These are phyloP conservation scores for Elongisporangium undulatum DNA, from an alignment of 352 stramenopile species.

Conservation along the genomic window DNA sequence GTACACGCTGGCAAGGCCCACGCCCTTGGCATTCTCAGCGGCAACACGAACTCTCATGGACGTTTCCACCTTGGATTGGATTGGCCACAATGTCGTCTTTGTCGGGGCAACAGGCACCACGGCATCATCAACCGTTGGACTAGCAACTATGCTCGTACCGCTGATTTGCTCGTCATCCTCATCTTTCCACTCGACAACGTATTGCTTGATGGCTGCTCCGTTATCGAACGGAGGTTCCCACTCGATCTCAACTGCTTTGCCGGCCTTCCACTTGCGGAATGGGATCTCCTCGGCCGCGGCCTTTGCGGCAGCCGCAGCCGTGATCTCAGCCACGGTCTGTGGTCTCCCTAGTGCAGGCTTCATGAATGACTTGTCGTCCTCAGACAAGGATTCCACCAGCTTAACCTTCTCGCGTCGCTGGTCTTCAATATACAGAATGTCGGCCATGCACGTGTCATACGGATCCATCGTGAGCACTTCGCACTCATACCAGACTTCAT, in stretches of 20 bases:
- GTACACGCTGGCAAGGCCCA: constrained; percentile 54
- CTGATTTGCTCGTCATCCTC: constrained; percentile 27
- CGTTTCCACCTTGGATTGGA: constrained; percentile 29
- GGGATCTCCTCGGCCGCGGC: constrained; percentile 31
- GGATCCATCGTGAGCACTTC: constrained; percentile 48
- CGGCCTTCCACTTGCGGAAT: constrained; percentile 61
- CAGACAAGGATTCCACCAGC: constrained; percentile 32
- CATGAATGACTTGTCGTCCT: constrained; percentile 21
- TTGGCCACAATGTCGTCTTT: constrained; percentile 67
- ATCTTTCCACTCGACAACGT: constrained; percentile 67
- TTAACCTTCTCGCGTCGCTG: constrained; percentile 63
- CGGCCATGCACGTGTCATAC: constrained; percentile 53
- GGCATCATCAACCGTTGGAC: constrained; percentile 8
- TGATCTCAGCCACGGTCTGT: constrained; percentile 40
- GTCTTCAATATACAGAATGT: constrained; percentile 61
- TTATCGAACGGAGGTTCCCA: constrained; percentile 69
- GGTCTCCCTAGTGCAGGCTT: constrained; percentile 5
- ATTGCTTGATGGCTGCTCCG: constrained; percentile 55
- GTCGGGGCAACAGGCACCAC: constrained; percentile 12
- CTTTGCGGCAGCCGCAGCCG: constrained; percentile 33
- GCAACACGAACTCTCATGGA: constrained; percentile 50
- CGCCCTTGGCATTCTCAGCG: constrained; percentile 58
- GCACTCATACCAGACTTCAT: constrained; percentile 69
- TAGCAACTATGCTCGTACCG: constrained; percentile 7
- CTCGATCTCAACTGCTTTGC: constrained; percentile 63